Evolutionary conservation across 805 yeast species (phyloP).

Genomic region (Candida ortonii): DNA sequence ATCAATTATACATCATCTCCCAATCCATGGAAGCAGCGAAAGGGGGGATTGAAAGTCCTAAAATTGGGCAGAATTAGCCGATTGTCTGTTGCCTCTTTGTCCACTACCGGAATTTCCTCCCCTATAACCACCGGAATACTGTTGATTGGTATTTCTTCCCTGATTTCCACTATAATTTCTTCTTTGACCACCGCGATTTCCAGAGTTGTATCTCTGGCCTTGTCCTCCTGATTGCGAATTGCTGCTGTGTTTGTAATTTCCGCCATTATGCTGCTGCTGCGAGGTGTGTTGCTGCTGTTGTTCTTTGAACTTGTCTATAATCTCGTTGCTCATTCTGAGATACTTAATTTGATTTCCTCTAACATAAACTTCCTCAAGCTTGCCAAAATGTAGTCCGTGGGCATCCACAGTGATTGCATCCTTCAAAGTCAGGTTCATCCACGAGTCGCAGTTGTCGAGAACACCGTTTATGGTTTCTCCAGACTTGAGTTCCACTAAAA

Average conservation of each 20-base stretch:
- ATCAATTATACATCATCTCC: too few species aligned
- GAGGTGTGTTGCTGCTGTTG: constrained; percentile 45
- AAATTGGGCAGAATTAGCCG: too few species aligned
- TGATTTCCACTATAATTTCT: constrained; percentile 21
- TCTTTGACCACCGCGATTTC: constrained; percentile 20
- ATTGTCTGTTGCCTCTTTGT: constrained; percentile 12
- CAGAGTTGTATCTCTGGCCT: constrained; percentile 14
- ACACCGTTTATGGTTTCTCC: constrained; percentile 89
- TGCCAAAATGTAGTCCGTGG: constrained; percentile 57
- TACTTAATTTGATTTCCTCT: constrained; percentile 84
- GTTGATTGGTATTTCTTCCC: constrained; percentile 14
- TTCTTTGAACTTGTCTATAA: constrained; percentile 73
- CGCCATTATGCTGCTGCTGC: constrained; percentile 29
- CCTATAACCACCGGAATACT: constrained; percentile 9
- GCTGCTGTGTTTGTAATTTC: constrained; percentile 25
- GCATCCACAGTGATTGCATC: constrained; percentile 70
- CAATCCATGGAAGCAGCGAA: too few species aligned
- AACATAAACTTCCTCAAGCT: constrained; percentile 71
- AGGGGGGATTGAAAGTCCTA: too few species aligned
- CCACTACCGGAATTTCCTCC: constrained; percentile 9
- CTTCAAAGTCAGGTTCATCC: constrained; percentile 89
- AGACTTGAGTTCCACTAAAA: constrained; percentile 84
- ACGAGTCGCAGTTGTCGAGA: constrained; percentile 81
- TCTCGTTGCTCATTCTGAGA: constrained; percentile 70
- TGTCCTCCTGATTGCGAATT: constrained; percentile 19